These are phyloP conservation scores for Pezicula radicicola DNA, from an alignment of 2,329 filamentous ascomycete genomes.

Conservation along the genomic window DNA sequence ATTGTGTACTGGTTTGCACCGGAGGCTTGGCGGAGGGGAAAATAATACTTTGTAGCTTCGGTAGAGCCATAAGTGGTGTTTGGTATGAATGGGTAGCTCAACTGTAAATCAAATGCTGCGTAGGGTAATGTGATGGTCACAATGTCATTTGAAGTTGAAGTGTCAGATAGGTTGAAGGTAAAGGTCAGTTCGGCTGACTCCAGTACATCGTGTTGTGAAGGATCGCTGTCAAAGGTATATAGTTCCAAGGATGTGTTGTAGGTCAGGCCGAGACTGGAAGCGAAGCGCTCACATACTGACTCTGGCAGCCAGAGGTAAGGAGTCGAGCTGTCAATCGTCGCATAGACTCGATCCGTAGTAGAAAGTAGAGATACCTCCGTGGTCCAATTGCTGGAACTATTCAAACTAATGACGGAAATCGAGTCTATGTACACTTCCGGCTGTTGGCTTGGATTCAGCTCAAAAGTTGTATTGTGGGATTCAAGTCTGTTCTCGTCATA, in stretches of 20 bases:
- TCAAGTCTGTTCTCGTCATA: slow-evolving; percentile 63
- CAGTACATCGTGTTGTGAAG: slow-evolving; percentile 47
- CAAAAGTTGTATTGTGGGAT: slow-evolving; percentile 58
- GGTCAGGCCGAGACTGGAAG: slow-evolving; percentile 58
- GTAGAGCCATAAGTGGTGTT: slow-evolving; percentile 42
- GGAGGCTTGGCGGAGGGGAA: slow-evolving; percentile 25
- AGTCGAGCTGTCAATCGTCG: slow-evolving; percentile 58
- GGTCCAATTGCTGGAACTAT: slow-evolving; percentile 50
- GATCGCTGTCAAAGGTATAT: slow-evolving; percentile 59
- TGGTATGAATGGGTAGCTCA: slow-evolving; percentile 27
- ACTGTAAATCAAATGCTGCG: slow-evolving; percentile 27
- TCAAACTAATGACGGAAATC: slow-evolving; percentile 19
- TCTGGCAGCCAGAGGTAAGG: slow-evolving; percentile 63
- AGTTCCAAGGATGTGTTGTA: slow-evolving; percentile 62
- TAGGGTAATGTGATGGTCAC: slow-evolving; percentile 31
- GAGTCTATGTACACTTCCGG: slow-evolving; percentile 27
- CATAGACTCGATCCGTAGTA: slow-evolving; percentile 18
- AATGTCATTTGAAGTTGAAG: slow-evolving; percentile 38
- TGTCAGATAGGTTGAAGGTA: slow-evolving; percentile 54
- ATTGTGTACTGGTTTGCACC: slow-evolving; percentile 29
- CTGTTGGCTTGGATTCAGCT: slow-evolving; percentile 47
- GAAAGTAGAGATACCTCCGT: slow-evolving; percentile 29
- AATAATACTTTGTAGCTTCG: slow-evolving; percentile 34
- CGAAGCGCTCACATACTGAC: slow-evolving; percentile 61
- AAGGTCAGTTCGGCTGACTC: slow-evolving; percentile 45